phyloP scores from a whole-genome alignment of 2,329 filamentous ascomycete genomes.

The Didymella sp. region DNA sequence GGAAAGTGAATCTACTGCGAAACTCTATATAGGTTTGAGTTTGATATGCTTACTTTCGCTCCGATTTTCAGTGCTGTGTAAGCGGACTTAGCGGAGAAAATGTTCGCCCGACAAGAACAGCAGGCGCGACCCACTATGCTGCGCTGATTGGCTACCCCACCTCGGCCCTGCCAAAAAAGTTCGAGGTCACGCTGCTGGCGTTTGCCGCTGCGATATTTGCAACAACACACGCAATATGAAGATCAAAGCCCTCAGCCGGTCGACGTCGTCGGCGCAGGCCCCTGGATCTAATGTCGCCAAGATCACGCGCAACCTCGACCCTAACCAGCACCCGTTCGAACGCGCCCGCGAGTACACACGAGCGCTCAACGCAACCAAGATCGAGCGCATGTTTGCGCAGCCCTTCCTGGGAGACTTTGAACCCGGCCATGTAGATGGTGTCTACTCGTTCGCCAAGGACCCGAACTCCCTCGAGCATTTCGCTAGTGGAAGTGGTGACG shows the following conservation, averaged over 20 bases:
- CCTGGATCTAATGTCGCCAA: conserved; percentile 71
- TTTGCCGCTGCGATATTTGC: conserved; percentile 17
- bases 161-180: conserved; percentile 21
- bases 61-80: too few species aligned
- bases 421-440: conserved; percentile 87
- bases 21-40: too few species aligned
- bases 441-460: conserved; percentile 59
- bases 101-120: conserved; percentile 4
- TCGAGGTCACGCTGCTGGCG: conserved; percentile 5
- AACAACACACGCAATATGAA: conserved; percentile 43
- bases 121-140: conserved; percentile 1
- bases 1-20: too few species aligned
- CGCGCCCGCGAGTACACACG: conserved; percentile 84
- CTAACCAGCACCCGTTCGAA: conserved; percentile 88
- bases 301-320: conserved; percentile 76
- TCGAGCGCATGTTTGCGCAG: conserved; percentile 89
- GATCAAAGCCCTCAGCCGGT: conserved; percentile 69
- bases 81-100: conserved; percentile 38
- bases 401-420: conserved; percentile 89
- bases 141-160: conserved; percentile 28
- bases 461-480: conserved; percentile 56
- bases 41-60: too few species aligned
- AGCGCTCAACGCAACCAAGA: conserved; percentile 83
- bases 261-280: conserved; percentile 69
- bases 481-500: conserved; percentile 66